Percentiles rank a stretch among this genome's conserved stretches.
These are phyloP conservation scores for Rhytidiadelphus loreus DNA, from an alignment of 225 moss, liverwort and hornwort genomes.

Conservation along the genomic window DNA sequence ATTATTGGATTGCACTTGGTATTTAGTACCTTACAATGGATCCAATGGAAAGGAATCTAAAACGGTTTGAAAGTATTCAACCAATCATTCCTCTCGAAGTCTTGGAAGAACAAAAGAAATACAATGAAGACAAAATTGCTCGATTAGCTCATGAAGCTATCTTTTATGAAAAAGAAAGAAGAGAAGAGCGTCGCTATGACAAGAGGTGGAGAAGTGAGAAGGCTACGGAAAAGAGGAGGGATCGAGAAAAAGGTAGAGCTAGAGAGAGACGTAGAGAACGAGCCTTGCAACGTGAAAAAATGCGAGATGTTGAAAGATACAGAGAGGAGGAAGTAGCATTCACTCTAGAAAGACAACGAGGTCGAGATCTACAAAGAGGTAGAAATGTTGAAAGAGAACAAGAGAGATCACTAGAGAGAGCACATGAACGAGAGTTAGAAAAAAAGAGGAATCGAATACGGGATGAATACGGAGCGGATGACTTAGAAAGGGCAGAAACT, in stretches of 20 bases:
- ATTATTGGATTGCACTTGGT: neutral
- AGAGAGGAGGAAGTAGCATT: conserved; percentile 30
- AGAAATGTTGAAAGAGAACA: neutral
- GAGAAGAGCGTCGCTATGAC: conserved; percentile 8
- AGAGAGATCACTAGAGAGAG: conserved; percentile 20
- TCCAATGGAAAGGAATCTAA: neutral
- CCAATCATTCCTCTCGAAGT: neutral
- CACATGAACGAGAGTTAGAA: conserved; percentile 5
- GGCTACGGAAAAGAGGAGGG: neutral
- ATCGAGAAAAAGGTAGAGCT: conserved; percentile 11
- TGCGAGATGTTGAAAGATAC: conserved; percentile 8
- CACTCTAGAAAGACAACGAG: neutral
- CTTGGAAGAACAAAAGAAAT: conserved; percentile 7
- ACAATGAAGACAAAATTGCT: neutral
- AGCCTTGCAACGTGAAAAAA: conserved; percentile 2
- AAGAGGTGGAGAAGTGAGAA: conserved; percentile 3
- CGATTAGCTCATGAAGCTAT: neutral
- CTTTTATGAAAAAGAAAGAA: conserved; percentile 37
- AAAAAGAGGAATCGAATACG: neutral
- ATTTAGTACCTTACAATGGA: neutral
- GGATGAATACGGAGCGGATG: neutral
- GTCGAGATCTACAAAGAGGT: conserved; percentile 9
- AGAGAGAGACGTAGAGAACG: conserved; percentile 21
- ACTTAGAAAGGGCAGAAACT: neutral
- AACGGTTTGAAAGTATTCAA: conserved; percentile 20